These are phyloP conservation scores for Polygonum maritimum DNA, from an alignment of 148 eudicot species.

Conservation along the genomic window DNA sequence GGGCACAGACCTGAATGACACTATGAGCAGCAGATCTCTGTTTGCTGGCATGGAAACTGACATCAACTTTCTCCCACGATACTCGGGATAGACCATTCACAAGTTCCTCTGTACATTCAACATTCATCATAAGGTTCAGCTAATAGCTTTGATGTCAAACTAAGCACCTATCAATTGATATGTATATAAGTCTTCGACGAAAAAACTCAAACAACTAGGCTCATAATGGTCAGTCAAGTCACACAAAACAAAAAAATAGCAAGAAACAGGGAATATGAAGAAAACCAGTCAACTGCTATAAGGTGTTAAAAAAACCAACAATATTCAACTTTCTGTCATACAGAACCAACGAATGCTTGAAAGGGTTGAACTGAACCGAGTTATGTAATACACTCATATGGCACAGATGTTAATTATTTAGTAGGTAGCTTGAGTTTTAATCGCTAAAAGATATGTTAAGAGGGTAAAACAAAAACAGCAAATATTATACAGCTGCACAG, in stretches of 20 bases:
- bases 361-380: background rate
- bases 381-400: background rate
- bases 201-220: background rate
- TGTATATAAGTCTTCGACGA: background rate
- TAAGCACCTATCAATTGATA: background rate
- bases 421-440: background rate
- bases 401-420: background rate
- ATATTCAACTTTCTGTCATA: background rate
- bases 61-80: conserved; percentile 97
- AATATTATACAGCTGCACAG: background rate
- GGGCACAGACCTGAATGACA: conserved; percentile 72
- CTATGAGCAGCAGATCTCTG: conserved; percentile 77
- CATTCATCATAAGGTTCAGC: background rate
- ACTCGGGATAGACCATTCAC: conserved; percentile 69
- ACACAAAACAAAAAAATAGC: background rate
- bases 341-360: background rate
- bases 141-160: background rate
- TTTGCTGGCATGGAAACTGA: conserved; percentile 84
- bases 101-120: conserved; percentile 59
- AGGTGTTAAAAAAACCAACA: background rate
- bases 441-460: background rate
- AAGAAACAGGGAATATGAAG: background rate
- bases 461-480: background rate
- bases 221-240: background rate
- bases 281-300: background rate